Conservation (phyloP, 75 land plant genomes). For the Cunninghamia lanceolata region DNA sequence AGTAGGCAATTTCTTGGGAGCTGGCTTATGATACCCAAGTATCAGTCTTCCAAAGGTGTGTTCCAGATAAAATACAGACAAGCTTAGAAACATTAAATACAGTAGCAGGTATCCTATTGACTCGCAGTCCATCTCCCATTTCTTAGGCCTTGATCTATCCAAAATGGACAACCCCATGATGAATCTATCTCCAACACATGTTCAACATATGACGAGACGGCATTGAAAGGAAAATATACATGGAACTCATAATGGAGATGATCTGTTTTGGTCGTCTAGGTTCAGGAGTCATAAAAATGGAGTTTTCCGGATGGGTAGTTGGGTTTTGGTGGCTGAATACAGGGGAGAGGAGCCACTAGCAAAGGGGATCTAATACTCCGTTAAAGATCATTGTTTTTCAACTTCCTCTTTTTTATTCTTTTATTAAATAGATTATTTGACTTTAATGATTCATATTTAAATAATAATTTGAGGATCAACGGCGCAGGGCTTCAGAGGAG, state of each 20-base stretch:
- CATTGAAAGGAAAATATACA: background rate
- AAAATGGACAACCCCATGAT: background rate
- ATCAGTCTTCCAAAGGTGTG: background rate
- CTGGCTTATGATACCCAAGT: conserved; percentile 7
- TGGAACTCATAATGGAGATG: background rate
- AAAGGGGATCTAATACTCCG: too few relatives aligned
- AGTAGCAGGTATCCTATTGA: background rate
- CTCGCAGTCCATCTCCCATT: background rate
- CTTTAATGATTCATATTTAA: too few relatives aligned
- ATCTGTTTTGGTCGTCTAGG: too few relatives aligned
- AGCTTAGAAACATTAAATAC: background rate
- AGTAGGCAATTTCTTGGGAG: conserved; percentile 23
- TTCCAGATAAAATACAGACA: background rate
- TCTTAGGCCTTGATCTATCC: background rate
- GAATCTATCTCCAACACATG: background rate
- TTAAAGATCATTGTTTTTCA: too few relatives aligned
- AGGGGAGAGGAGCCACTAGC: too few relatives aligned
- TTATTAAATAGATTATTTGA: too few relatives aligned
- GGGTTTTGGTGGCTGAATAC: too few relatives aligned
- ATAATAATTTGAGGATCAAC: too few relatives aligned
- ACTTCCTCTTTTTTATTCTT: too few relatives aligned
- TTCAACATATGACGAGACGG: background rate
- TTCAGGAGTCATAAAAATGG: too few relatives aligned
- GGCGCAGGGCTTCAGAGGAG: too few relatives aligned
- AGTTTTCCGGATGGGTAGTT: too few relatives aligned